Evolutionary conservation across 371 early-diverging fungal species (phyloP), one percentile per base, ranked within the genome.

Genomic region (Mortierella sp.): DNA sequence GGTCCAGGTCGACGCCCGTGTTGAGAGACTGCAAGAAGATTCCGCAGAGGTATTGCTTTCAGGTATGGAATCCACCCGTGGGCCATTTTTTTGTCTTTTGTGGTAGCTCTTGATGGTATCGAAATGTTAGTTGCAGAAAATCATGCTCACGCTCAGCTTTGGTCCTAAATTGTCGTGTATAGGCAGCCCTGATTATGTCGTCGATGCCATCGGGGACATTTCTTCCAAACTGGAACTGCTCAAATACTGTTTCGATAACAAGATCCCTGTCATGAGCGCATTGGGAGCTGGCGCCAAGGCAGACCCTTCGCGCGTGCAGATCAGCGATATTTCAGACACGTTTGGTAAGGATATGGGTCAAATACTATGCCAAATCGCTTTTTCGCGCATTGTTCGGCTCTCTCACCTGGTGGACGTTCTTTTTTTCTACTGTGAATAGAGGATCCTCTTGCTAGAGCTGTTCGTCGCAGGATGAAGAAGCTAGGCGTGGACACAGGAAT

Each of bases 251-350:
- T 42, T 48, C 28, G 72, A 71, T 5, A 24, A 71, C 52, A 59
- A 71, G 19, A 64, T 71, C 15, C 72, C 65, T 11, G 72, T 60
- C 7, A 60, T 71, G 24, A 71, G 72, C 37, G 41, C 72, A 4
- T 49, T 71, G 60, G 47, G 51, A 30, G 64, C 72, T 6, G 72
- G 72, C 46, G 60, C 60, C 23, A 71, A 71, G 60, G 72, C 72
- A 1, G 72, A 71, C 32, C 72, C 72, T 11, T 71, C 72, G 7
- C 59, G 64, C 21, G 65, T 71, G 4, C 72, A 64, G 41, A 71
- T 71, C 48, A 59, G 72, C 34, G 72, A 71, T 31, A 71, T 71
- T 32, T 71, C 72, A 12, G 72, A 71, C 24, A 71, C 72, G 0
- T 60, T 64, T 56, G 72, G 72, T 71, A 64, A 52, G 48, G 9